phyloP scores from a whole-genome alignment of 2,329 filamentous ascomycete species.

The Nothophoma quercina region DNA sequence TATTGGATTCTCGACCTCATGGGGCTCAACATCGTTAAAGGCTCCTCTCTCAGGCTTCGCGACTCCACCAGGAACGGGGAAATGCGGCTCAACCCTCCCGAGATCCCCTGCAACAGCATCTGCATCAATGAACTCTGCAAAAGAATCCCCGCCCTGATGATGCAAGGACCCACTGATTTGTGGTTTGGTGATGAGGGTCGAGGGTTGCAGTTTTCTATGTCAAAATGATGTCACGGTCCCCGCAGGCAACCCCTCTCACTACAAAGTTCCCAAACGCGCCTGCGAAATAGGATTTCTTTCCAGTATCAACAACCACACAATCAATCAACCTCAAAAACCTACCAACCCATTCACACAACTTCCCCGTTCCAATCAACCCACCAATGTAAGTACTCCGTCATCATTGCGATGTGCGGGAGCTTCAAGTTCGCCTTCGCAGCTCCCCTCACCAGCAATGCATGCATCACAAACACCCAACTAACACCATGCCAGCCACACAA shows the following conservation, averaged over 20 bases:
- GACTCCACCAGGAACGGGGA: conserved; percentile 9
- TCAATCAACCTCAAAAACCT: neutral
- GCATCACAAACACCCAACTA: conserved; percentile 5
- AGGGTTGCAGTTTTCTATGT: conserved; percentile 11
- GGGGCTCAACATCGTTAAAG: conserved; percentile 7
- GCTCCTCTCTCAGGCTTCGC: neutral
- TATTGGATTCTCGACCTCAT: neutral
- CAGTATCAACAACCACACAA: conserved; percentile 1
- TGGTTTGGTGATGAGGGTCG: conserved; percentile 6
- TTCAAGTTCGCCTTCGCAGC: neutral
- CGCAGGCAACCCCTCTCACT: conserved; percentile 1
- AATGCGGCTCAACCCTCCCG: conserved; percentile 13
- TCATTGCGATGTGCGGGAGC: neutral
- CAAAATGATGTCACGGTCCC: conserved; percentile 21
- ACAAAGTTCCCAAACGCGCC: conserved; percentile 9
- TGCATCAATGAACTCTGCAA: conserved; percentile 10
- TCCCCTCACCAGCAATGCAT: neutral
- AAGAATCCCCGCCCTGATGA: conserved; percentile 14
- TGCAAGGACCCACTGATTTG: conserved; percentile 16
- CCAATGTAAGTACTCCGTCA: conserved; percentile 6
- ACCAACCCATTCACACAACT: neutral
- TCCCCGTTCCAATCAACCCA: neutral
- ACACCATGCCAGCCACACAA: conserved; percentile 3
- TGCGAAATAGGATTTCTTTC: neutral
- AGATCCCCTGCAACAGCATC: conserved; percentile 8